Base-by-base conservation (phyloP, 2,329 filamentous ascomycete species). In the Cladosporium austrohemisphaericum region DNA sequence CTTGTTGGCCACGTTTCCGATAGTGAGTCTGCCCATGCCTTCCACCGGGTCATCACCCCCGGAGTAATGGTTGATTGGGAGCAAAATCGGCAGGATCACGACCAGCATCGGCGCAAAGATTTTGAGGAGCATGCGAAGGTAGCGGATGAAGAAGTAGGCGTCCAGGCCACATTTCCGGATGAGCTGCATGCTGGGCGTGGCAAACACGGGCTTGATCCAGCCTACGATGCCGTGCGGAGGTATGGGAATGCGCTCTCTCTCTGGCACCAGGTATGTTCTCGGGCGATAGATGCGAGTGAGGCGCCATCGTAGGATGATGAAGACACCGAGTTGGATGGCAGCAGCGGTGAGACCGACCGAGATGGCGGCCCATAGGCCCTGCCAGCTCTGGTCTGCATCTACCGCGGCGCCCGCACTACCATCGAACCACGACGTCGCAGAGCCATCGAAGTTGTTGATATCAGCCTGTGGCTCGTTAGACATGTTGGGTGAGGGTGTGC, bases 161-260 rank as follows among this genome's bases (percentile, higher is more conserved):
- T 98, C 93, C 8, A 98, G 79, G 14, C 93, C 93, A 59, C 92
- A 96, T 68, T 96, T 95, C 46, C 92, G 85, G 60, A 98, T 95
- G 58, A 98, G 82, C 59, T 95, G 88, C 10, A 88, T 88, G 79
- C 74, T 81, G 67, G 71, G 88, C 71, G 72, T 83, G 67, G 71
- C 87, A 76, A 76, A 95, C 56, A 73, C 75, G 3, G 78, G 76
- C 11, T 65, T 62, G 41, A 79, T 67, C 79, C 78, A 81, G 59
- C 65, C 68, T 51, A 75, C 72, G 20, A 77, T 73, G 65, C 68
- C 78, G 64, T 58, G 70, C 0, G 86, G 86, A 2, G 88, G 87
- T 1, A 86, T 74, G n/a, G 84, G 78, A 7, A 88, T 90, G 58
- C 89, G 82, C 71, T 95, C 87, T 62, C 85, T 81, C 68, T 93